phyloP scores from a whole-genome alignment of 1,139 yeast species.

The Geotrichum restrictum region DNA sequence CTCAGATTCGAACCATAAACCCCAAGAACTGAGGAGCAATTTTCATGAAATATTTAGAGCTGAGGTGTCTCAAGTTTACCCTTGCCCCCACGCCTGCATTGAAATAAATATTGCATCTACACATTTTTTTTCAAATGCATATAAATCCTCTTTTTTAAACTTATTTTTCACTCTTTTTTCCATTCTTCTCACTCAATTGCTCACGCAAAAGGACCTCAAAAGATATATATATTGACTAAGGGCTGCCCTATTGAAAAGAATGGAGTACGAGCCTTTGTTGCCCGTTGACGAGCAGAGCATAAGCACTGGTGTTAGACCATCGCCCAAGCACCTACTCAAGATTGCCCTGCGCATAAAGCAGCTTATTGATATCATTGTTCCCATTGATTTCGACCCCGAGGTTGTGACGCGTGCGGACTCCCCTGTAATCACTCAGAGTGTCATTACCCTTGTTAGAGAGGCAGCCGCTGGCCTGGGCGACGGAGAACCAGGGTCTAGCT shows the following conservation, averaged over 20 bases:
- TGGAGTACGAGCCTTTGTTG: conserved; percentile 1
- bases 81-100: background rate
- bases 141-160: background rate
- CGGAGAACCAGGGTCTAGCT: conserved; percentile 54
- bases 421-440: conserved; percentile 56
- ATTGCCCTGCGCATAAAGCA: conserved; percentile 70
- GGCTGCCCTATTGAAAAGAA: background rate
- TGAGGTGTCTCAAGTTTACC: background rate
- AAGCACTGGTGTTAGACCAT: conserved; percentile 37
- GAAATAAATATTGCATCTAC: background rate
- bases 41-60: too few species aligned
- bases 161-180: background rate
- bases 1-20: background rate
- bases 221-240: too few species aligned
- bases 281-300: background rate
- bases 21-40: background rate
- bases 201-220: background rate
- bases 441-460: conserved; percentile 54
- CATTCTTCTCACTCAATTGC: background rate
- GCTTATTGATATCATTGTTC: conserved; percentile 66
- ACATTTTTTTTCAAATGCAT: too few species aligned
- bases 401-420: conserved; percentile 58
- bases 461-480: conserved; percentile 82
- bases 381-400: conserved; percentile 53
- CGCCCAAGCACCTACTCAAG: conserved; percentile 65